Conservation (phyloP, 2,329 filamentous ascomycete species). For the Alternaria gansuensis region DNA sequence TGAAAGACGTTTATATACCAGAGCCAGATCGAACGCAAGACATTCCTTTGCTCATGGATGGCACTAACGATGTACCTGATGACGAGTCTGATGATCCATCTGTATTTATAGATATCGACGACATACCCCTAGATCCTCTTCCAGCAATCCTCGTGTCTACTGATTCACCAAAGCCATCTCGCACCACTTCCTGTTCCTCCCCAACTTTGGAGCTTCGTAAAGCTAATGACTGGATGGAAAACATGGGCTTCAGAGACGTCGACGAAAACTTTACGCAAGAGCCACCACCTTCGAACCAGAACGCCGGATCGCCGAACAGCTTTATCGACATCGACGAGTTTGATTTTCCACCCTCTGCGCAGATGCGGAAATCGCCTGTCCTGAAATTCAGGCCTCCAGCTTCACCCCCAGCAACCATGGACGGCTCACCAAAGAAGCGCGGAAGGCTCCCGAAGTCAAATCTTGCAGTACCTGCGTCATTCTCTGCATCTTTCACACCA, state of each 20-base stretch:
- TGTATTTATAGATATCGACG: slow-evolving; percentile 35
- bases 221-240: not conserved
- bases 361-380: slow-evolving; percentile 10
- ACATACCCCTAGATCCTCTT: slow-evolving; percentile 19
- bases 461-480: slow-evolving; percentile 13
- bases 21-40: slow-evolving; percentile 46
- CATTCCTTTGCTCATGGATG: slow-evolving; percentile 41
- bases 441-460: slow-evolving; percentile 35
- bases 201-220: not conserved
- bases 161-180: slow-evolving; percentile 31
- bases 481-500: slow-evolving; percentile 14
- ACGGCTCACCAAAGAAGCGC: slow-evolving; percentile 31
- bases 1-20: slow-evolving; percentile 39
- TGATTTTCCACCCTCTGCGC: slow-evolving; percentile 25
- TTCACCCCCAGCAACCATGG: slow-evolving; percentile 6
- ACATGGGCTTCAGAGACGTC: slow-evolving; percentile 36
- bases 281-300: slow-evolving; percentile 42
- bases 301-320: slow-evolving; percentile 30
- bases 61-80: slow-evolving; percentile 18
- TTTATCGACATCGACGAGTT: slow-evolving; percentile 44
- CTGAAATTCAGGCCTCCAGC: slow-evolving; percentile 4
- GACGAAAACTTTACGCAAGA: slow-evolving; percentile 37
- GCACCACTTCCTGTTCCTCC: not conserved
- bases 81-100: not conserved
- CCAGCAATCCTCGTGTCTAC: slow-evolving; percentile 34